Conservation (phyloP, 129 eudicot genomes). For the Escallonia rubra region DNA sequence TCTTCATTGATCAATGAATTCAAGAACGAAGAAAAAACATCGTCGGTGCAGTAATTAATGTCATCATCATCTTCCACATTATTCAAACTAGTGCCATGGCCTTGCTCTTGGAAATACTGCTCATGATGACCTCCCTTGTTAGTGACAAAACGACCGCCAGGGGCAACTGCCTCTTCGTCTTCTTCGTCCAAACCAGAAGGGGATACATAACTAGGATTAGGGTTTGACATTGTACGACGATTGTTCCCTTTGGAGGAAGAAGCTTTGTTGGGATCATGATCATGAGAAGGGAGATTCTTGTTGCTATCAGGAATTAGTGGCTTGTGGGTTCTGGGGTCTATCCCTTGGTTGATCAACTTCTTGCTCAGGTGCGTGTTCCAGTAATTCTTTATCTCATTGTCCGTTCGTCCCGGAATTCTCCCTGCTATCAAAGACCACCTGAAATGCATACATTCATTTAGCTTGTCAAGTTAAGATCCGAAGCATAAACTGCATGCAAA, state of each 20-base stretch:
- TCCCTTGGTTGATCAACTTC: slow-evolving; percentile 59
- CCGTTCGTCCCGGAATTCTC: slow-evolving; percentile 68
- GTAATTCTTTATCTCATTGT: slow-evolving; percentile 72
- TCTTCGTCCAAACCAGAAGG: neutral
- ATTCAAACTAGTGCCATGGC: neutral
- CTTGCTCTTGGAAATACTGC: neutral
- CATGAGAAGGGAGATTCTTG: neutral
- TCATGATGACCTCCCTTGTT: neutral
- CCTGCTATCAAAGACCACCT: slow-evolving; percentile 82
- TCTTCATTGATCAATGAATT: slow-evolving; percentile 37
- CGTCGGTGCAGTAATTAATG: slow-evolving; percentile 12
- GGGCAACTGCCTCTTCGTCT: neutral
- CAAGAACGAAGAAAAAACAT: slow-evolving; percentile 32
- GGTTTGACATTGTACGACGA: slow-evolving; percentile 1
- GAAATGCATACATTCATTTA: neutral
- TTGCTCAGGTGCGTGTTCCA: slow-evolving; percentile 74
- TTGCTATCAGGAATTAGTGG: slow-evolving; percentile 19
- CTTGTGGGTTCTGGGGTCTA: slow-evolving; percentile 71
- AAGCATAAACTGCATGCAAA: too few relatives aligned
- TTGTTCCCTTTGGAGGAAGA: neutral
- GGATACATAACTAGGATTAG: neutral
- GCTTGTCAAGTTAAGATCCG: too few relatives aligned
- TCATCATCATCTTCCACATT: slow-evolving; percentile 4
- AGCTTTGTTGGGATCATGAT: neutral
- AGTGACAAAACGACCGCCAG: neutral